These are phyloP conservation scores for Metschnikowia anglica DNA, from an alignment of 805 yeast genomes.

Conservation along the genomic window DNA sequence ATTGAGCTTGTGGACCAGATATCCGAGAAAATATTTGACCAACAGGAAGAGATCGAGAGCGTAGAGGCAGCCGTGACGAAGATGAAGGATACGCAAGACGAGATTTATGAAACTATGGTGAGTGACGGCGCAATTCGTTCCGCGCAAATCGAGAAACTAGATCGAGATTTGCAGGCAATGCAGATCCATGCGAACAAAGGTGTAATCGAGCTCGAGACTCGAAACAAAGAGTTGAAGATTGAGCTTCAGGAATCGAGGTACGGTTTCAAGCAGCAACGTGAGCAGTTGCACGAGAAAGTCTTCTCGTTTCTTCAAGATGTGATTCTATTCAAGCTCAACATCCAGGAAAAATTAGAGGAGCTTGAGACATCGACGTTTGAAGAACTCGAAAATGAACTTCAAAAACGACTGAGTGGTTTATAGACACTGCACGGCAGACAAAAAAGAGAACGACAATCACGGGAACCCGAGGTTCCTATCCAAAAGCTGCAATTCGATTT, in stretches of 20 bases:
- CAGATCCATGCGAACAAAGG: slow-evolving; percentile 50
- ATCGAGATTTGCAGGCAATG: slow-evolving; percentile 53
- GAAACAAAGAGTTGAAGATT: slow-evolving; percentile 50
- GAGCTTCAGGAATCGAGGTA: slow-evolving; percentile 51
- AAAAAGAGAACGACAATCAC: too few relatives aligned
- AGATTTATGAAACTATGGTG: slow-evolving; percentile 52
- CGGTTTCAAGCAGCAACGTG: slow-evolving; percentile 47
- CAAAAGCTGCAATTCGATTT: background rate
- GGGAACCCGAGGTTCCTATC: background rate
- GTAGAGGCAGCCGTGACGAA: slow-evolving; percentile 56
- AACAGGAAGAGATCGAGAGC: slow-evolving; percentile 54
- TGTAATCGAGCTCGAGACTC: slow-evolving; percentile 45
- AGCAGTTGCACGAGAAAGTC: slow-evolving; percentile 51
- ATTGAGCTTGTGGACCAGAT: slow-evolving; percentile 61
- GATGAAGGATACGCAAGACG: slow-evolving; percentile 53
- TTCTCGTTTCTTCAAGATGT: slow-evolving; percentile 58
- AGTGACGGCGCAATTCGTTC: slow-evolving; percentile 52
- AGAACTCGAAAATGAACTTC: slow-evolving; percentile 29
- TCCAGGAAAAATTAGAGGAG: slow-evolving; percentile 64
- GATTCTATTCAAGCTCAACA: slow-evolving; percentile 62
- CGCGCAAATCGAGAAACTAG: slow-evolving; percentile 65
- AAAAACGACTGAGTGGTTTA: background rate
- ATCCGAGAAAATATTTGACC: slow-evolving; percentile 55
- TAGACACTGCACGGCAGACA: too few relatives aligned
- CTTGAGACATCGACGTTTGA: slow-evolving; percentile 48